These are phyloP conservation scores for Melaleuca alternifolia DNA, from an alignment of 345 rosid species.

Conservation along the genomic window DNA sequence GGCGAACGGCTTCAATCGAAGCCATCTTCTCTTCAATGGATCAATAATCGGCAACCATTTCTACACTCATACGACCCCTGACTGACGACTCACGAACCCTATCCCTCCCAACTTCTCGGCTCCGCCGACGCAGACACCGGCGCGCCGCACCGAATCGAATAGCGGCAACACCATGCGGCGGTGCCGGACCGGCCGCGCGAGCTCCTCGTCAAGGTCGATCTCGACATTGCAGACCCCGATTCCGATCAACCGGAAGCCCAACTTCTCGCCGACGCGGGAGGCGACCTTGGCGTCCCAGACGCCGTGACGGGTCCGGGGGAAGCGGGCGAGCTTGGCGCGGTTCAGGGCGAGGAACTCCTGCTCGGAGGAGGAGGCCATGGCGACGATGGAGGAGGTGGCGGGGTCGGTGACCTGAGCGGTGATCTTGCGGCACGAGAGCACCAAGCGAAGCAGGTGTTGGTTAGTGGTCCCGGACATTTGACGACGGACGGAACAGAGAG, in stretches of 20 bases:
- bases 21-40: background rate
- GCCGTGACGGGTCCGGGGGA: constrained; percentile 34
- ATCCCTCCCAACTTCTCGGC: constrained; percentile 39
- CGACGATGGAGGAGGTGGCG: constrained; percentile 51
- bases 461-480: constrained; percentile 7
- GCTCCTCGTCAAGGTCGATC: constrained; percentile 59
- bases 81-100: background rate
- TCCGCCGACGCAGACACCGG: constrained; percentile 57
- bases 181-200: constrained; percentile 54
- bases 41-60: background rate
- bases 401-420: constrained; percentile 71
- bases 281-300: constrained; percentile 64
- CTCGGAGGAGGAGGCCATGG: constrained; percentile 85
- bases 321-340: constrained; percentile 53
- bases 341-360: constrained; percentile 53
- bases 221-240: constrained; percentile 44
- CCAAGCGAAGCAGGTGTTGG: constrained; percentile 68
- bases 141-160: constrained; percentile 71
- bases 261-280: constrained; percentile 84
- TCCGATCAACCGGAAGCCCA: constrained; percentile 53
- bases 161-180: constrained; percentile 57
- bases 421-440: constrained; percentile 74
- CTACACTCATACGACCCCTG: background rate
- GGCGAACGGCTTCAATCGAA: background rate
- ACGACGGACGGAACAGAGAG: background rate